Evolutionary conservation across 257 asterid species (phyloP).

Genomic region (Marsdenia floribunda): DNA sequence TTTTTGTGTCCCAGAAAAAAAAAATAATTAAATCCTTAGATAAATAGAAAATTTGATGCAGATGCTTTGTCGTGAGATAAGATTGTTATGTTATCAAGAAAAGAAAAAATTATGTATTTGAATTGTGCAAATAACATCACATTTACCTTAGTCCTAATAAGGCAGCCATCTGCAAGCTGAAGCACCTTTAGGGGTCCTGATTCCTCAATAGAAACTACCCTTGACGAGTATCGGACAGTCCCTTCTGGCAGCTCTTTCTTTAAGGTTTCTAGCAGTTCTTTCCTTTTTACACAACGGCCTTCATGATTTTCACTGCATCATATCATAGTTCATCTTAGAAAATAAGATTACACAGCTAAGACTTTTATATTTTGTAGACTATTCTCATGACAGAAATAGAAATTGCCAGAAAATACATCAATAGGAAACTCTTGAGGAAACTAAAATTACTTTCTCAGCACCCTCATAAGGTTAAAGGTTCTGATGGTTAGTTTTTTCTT

Average conservation of each 20-base stretch:
- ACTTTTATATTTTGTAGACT: neutral
- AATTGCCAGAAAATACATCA: neutral
- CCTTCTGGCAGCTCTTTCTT: slow-evolving; percentile 65
- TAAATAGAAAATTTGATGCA: neutral
- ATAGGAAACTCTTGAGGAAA: neutral
- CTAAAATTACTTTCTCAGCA: neutral
- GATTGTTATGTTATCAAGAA: neutral
- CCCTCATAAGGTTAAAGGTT: neutral
- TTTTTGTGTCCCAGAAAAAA: neutral
- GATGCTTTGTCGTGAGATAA: neutral
- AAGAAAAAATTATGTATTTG: neutral
- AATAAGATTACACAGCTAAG: neutral
- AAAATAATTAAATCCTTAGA: neutral
- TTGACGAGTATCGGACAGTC: slow-evolving; percentile 62
- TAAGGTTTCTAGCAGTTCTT: slow-evolving; percentile 48
- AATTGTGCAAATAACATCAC: neutral
- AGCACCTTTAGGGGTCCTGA: slow-evolving; percentile 54
- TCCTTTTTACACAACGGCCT: slow-evolving; percentile 56
- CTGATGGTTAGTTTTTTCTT: neutral
- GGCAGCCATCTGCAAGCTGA: slow-evolving; percentile 71
- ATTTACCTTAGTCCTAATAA: slow-evolving; percentile 52
- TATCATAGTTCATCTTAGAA: slow-evolving; percentile 2
- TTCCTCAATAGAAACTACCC: slow-evolving; percentile 55
- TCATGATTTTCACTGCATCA: slow-evolving; percentile 41
- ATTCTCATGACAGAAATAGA: neutral